Percentiles rank a stretch among this genome's conserved stretches.
Evolutionary conservation across 1,284 basidiomycete genomes (phyloP).

Genomic region (Boletus holoroseus): DNA sequence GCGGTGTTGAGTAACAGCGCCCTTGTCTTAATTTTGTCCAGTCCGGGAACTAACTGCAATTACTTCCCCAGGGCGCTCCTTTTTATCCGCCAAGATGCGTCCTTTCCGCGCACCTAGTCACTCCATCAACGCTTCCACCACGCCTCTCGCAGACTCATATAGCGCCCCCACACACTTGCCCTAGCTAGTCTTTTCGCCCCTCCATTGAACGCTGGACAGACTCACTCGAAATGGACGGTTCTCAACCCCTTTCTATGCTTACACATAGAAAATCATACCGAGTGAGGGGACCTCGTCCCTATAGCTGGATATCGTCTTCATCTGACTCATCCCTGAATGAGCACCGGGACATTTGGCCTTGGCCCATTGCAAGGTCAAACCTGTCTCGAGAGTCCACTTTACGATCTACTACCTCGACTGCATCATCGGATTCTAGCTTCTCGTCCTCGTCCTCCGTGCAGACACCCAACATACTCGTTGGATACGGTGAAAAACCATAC

Average conservation of each 20-base stretch:
- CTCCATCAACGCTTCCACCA: conserved; percentile 10
- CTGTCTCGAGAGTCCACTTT: conserved; percentile 17
- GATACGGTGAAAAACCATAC: conserved; percentile 1
- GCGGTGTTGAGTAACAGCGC: conserved; percentile 22
- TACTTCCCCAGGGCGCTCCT: neutral
- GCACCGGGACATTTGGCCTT: conserved; percentile 23
- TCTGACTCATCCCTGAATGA: conserved; percentile 22
- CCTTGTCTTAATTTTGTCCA: conserved; percentile 1
- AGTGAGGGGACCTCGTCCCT: conserved; percentile 30
- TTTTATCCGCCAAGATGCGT: conserved; percentile 27
- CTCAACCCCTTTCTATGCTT: conserved; percentile 6
- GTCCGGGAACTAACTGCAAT: conserved; percentile 9
- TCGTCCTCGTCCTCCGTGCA: conserved; percentile 19
- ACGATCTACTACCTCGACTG: conserved; percentile 22
- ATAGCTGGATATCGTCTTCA: conserved; percentile 24
- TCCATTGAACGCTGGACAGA: conserved; percentile 1
- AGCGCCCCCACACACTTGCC: neutral
- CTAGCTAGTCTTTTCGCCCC: neutral
- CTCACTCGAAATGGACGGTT: conserved; percentile 16
- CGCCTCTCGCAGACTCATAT: neutral
- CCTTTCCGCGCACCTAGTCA: neutral
- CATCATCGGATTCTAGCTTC: conserved; percentile 14
- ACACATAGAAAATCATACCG: conserved; percentile 13
- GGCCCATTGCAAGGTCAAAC: conserved; percentile 13
- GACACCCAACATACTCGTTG: conserved; percentile 5